These are phyloP conservation scores for Alternaria gansuensis DNA, from an alignment of 2,329 filamentous ascomycete genomes.

Conservation along the genomic window DNA sequence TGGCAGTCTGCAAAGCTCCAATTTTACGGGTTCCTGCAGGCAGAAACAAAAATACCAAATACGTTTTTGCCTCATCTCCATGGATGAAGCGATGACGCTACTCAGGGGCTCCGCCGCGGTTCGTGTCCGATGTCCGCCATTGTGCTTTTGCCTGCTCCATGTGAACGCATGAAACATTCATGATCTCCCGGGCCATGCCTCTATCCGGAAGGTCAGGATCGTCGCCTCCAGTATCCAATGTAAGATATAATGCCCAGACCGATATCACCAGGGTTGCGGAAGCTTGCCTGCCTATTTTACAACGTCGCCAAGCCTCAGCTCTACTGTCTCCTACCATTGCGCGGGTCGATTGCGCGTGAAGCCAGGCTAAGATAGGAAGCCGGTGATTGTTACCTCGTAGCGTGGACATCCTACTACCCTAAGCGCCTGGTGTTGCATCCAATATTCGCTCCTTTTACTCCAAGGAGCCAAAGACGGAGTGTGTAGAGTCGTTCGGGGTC, in stretches of 20 bases:
- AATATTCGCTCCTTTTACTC: conserved; percentile 7
- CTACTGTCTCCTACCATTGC: conserved; percentile 15
- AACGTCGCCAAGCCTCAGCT: conserved; percentile 27
- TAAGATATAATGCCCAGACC: conserved; percentile 31
- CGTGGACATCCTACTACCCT: conserved; percentile 15
- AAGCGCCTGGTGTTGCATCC: conserved; percentile 13
- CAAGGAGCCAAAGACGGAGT: conserved; percentile 7
- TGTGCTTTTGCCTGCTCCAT: conserved; percentile 9
- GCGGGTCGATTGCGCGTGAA: conserved; percentile 15
- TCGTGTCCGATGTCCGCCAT: background rate
- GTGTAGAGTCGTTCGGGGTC: conserved; percentile 8
- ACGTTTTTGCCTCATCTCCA: background rate
- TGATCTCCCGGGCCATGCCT: conserved; percentile 19
- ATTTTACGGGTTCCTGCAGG: conserved; percentile 32
- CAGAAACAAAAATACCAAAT: conserved; percentile 7
- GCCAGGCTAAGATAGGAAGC: conserved; percentile 26
- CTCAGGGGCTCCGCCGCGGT: conserved; percentile 9
- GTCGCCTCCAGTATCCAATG: conserved; percentile 16
- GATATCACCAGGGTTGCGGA: conserved; percentile 15
- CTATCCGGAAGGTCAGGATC: conserved; percentile 30
- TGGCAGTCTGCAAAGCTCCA: conserved; percentile 19
- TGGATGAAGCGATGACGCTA: background rate
- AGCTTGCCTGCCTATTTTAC: conserved; percentile 33
- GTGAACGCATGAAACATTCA: conserved; percentile 14
- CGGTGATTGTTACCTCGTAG: conserved; percentile 17